Conservation (phyloP, 306 rosid genomes). For the Quercus parvula region DNA sequence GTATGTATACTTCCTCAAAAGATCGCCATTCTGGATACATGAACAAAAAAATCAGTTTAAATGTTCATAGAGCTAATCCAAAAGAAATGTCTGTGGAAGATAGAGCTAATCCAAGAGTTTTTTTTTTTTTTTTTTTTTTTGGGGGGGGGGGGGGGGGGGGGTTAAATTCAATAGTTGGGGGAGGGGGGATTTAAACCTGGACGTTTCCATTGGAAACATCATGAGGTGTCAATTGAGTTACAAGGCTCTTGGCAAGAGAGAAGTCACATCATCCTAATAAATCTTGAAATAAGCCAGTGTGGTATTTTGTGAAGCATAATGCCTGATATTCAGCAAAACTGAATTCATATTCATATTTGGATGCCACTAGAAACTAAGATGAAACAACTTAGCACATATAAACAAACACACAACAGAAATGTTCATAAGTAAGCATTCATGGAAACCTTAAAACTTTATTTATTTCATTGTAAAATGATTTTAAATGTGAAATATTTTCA, state of each 20-base stretch:
- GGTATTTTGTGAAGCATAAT: not conserved
- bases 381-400: not conserved
- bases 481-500: too few relatives aligned
- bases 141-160: too few relatives aligned
- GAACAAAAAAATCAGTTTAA: slow-evolving; percentile 10
- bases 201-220: too few relatives aligned
- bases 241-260: not conserved
- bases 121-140: too few relatives aligned
- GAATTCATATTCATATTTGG: not conserved
- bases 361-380: not conserved
- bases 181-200: too few relatives aligned
- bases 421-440: not conserved
- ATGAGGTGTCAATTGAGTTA: too few relatives aligned
- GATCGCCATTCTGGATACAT: slow-evolving; percentile 66
- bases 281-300: not conserved
- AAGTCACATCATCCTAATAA: not conserved
- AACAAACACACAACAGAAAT: not conserved
- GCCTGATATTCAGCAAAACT: not conserved
- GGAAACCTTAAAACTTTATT: not conserved
- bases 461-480: too few relatives aligned
- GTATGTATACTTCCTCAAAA: slow-evolving; percentile 72
- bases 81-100: not conserved
- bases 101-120: too few relatives aligned
- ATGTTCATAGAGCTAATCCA: not conserved
- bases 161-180: too few relatives aligned